These are phyloP conservation scores for Nitzschia sp. DNA, from an alignment of 108 stramenopile genomes.

Conservation along the genomic window DNA sequence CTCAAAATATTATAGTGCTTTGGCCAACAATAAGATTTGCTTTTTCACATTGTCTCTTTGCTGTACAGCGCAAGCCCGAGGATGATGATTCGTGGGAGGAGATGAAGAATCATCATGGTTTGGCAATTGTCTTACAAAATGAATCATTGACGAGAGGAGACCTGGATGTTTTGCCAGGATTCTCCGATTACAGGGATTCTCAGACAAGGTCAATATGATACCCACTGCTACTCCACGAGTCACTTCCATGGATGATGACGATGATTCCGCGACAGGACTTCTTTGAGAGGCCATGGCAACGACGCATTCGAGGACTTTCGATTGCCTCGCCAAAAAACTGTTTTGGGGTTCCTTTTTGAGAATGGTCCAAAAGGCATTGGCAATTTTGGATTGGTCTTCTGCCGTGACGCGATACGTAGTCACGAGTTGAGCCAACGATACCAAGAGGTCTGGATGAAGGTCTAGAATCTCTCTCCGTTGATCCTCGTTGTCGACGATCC, in stretches of 20 bases:
- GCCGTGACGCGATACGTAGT: background rate
- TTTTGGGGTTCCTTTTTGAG: background rate
- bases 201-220: constrained; percentile 13
- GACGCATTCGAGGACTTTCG: background rate
- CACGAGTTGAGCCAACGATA: background rate
- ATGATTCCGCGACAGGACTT: background rate
- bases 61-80: background rate
- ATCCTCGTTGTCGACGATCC: background rate
- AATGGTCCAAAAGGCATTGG: background rate
- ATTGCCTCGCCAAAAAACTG: background rate
- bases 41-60: constrained; percentile 14
- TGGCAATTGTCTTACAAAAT: constrained; percentile 15
- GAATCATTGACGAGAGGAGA: constrained; percentile 31
- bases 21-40: constrained; percentile 19
- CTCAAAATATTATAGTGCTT: constrained; percentile 10
- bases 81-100: background rate
- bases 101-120: background rate
- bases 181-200: constrained; percentile 34
- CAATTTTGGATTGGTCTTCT: background rate
- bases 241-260: background rate
- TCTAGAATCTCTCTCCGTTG: background rate
- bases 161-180: constrained; percentile 31
- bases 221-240: constrained; percentile 2
- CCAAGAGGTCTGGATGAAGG: background rate
- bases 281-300: background rate